Conservation (phyloP, 768 basidiomycete species). For the Lactifluus piperatus region DNA sequence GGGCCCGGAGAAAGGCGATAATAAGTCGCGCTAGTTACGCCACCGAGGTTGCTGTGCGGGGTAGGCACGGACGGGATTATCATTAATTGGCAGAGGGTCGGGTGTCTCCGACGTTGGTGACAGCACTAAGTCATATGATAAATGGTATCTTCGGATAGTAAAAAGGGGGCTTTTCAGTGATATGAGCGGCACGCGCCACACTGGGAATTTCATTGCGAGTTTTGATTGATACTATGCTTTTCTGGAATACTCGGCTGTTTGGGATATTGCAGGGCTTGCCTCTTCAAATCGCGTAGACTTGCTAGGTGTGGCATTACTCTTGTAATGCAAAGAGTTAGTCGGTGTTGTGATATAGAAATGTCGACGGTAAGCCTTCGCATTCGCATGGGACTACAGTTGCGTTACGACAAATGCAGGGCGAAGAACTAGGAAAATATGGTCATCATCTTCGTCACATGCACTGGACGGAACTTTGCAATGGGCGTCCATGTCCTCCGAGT, state of each 20-base stretch:
- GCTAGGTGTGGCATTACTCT: background rate
- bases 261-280: background rate
- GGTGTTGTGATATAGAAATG: background rate
- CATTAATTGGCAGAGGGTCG: background rate
- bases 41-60: constrained; percentile 27
- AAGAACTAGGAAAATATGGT: background rate
- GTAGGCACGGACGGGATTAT: background rate
- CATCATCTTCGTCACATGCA: background rate
- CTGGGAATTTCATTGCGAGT: background rate
- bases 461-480: background rate
- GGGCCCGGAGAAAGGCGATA: constrained; percentile 35
- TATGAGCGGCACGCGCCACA: background rate
- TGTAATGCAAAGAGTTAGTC: background rate
- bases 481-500: background rate
- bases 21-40: constrained; percentile 39
- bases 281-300: background rate
- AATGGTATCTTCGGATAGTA: background rate
- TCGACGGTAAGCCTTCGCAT: too few species aligned
- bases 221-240: background rate
- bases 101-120: background rate
- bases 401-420: too few species aligned
- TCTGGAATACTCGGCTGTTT: background rate
- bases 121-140: background rate
- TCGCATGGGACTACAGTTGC: background rate
- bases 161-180: background rate